phyloP scores from a whole-genome alignment of 1,139 yeast genomes.

The Kluyveromyces sp. region DNA sequence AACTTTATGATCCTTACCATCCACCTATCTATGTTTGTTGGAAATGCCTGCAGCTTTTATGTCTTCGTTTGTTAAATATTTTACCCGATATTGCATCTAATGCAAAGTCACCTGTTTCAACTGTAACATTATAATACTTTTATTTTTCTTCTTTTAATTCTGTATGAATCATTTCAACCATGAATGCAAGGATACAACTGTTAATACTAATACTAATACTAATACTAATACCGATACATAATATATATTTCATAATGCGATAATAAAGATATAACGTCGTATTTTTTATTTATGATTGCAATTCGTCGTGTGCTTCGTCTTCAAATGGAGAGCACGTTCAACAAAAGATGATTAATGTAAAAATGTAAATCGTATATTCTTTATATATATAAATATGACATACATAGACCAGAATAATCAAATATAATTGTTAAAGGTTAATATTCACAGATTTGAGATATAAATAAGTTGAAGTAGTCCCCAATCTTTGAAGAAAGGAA shows the following conservation, averaged over 20 bases:
- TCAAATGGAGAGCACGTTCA: neutral
- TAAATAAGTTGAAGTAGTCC: neutral
- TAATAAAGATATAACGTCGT: no score
- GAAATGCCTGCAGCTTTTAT: no score
- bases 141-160: neutral
- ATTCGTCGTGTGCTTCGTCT: no score
- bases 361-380: neutral
- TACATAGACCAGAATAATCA: neutral
- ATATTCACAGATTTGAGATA: slow-evolving; percentile 1
- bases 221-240: no score
- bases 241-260: no score
- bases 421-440: neutral
- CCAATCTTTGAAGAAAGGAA: neutral
- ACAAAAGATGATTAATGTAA: neutral
- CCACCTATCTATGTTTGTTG: no score
- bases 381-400: neutral
- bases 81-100: no score
- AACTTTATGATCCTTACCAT: no score
- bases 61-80: no score
- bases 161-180: neutral
- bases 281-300: no score
- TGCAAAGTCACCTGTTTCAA: neutral
- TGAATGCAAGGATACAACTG: neutral
- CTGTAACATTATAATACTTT: neutral
- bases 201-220: neutral